These are phyloP conservation scores for Lumnitzera racemosa DNA, from an alignment of 345 rosid species.

Conservation along the genomic window DNA sequence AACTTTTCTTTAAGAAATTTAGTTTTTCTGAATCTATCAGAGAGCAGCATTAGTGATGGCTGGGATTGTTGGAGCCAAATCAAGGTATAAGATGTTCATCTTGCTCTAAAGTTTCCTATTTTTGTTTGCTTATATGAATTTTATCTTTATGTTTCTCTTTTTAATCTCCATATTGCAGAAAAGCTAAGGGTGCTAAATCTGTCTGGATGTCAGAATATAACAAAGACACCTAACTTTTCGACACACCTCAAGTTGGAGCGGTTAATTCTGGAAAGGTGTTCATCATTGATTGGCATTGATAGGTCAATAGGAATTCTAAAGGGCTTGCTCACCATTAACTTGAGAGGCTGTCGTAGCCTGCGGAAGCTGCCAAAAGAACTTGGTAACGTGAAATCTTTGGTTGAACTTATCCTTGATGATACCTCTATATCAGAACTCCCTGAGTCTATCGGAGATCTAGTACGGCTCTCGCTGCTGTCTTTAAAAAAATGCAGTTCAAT, in stretches of 20 bases:
- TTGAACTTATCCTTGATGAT: neutral
- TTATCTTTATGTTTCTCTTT: neutral
- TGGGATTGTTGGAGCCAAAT: conserved; percentile 2
- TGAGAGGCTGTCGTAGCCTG: neutral
- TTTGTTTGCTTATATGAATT: neutral
- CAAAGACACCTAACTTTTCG: neutral
- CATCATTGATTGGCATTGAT: neutral
- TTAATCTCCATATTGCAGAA: neutral
- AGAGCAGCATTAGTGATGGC: neutral
- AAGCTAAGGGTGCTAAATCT: conserved; percentile 3
- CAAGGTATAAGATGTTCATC: neutral
- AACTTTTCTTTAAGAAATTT: neutral
- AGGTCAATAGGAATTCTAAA: neutral
- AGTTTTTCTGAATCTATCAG: conserved; percentile 1
- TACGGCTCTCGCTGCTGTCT: too few relatives aligned
- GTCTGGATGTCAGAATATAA: neutral
- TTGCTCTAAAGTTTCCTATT: neutral
- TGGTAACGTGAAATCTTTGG: neutral
- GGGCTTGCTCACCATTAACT: neutral
- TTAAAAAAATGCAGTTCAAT: too few relatives aligned
- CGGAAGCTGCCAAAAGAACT: neutral
- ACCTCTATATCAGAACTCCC: neutral
- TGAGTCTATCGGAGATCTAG: neutral
- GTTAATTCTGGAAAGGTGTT: neutral
- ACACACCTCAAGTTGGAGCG: neutral